Evolutionary conservation across 1,139 yeast genomes (phyloP).

Genomic region (Chernovozyma sophiae-reginae): DNA sequence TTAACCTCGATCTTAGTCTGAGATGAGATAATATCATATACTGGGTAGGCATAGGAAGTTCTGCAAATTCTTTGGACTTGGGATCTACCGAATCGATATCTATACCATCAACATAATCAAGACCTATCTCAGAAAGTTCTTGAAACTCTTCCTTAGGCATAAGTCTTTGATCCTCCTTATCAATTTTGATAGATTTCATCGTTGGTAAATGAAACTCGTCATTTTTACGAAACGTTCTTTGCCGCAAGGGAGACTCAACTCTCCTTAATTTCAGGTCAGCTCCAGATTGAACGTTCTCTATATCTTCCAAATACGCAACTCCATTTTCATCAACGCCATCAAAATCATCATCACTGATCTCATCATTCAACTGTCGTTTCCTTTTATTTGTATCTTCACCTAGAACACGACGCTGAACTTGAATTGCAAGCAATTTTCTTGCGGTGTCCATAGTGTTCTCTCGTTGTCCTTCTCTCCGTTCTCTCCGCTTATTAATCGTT

Average conservation of each 20-base stretch:
- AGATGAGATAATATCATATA: conserved; percentile 84
- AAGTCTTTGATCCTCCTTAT: conserved; percentile 60
- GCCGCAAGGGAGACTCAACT: background rate
- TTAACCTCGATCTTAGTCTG: conserved; percentile 75
- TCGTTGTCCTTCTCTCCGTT: conserved; percentile 68
- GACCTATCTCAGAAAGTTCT: conserved; percentile 54
- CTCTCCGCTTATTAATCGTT: conserved; percentile 68
- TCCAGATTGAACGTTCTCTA: conserved; percentile 25
- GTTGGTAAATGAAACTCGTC: conserved; percentile 89
- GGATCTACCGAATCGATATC: conserved; percentile 70
- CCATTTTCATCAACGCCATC: conserved; percentile 15
- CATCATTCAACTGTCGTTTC: conserved; percentile 10
- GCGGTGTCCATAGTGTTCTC: conserved; percentile 76
- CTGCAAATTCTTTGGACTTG: conserved; percentile 57
- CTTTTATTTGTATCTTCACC: conserved; percentile 7
- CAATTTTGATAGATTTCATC: conserved; percentile 34
- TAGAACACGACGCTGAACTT: conserved; percentile 56
- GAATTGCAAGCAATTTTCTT: conserved; percentile 72
- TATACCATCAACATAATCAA: conserved; percentile 68
- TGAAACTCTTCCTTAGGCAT: conserved; percentile 71
- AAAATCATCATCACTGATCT: conserved; percentile 15
- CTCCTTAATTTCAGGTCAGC: background rate
- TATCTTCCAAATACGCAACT: conserved; percentile 36
- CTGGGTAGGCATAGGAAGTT: conserved; percentile 75
- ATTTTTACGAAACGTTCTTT: conserved; percentile 18